Evolutionary conservation across 2,329 filamentous ascomycete species (phyloP), one percentile per base, ranked within the genome.

Genomic region (Apiospora marii): DNA sequence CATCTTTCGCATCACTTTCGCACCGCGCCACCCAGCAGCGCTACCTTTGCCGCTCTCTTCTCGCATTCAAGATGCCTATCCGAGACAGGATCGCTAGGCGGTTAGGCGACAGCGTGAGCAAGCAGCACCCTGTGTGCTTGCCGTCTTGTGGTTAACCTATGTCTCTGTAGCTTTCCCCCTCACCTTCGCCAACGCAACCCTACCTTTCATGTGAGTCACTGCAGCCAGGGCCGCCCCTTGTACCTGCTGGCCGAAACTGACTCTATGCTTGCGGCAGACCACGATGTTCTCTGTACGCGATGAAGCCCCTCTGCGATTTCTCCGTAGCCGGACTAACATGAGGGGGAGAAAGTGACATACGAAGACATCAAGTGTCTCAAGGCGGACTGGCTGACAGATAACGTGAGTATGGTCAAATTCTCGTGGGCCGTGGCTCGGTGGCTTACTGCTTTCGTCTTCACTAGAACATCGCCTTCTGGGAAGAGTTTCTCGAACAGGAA

Each of bases 301-400:
- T n/a, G 41, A 22, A 7, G 30, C 34, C 34, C 34, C 37, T 64
- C 30, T 24, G 34, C 58, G 19, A 41, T n/a, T 13, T 19, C 58
- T 41, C 58, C 58, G 14, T 14, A 64, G 19, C 22, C 34, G 10
- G n/a, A 41, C 58, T 64, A 41, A 64, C 34, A 14, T 34, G 58
- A 22, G 27, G 27, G 58, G 34, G 58, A 34, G n/a, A 64, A 58
- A 95, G 94, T 98, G 77, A 98, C 94, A 69, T 90, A 92, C 81
- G 94, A 96, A 81, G 96, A 99, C 83, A 90, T 98, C 77, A 93
- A 95, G 81, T 92, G 93, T 22, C 89, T 99, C 73, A 94, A 93
- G 83, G 88, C 93, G 83, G 96, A 98, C 86, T 99, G 96, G 96
- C 87, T 99, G 70, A 98, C 96, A 61, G 96, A 99, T 82, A 98